Percentiles rank a stretch among this genome's conserved stretches.
Conservation (phyloP, 805 yeast genomes). For the Blastobotrys chiropterorum region DNA sequence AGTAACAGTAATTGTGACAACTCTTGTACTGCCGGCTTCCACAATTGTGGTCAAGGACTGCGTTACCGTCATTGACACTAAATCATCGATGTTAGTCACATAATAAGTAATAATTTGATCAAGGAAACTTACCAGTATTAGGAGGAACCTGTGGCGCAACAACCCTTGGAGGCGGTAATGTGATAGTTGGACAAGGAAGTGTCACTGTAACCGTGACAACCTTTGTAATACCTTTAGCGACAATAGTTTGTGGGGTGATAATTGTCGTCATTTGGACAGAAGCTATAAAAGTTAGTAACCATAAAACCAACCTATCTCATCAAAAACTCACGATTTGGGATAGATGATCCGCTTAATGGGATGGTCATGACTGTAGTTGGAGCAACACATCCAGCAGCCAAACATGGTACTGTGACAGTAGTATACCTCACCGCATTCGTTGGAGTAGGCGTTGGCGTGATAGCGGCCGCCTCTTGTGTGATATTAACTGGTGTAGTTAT, state of each 20-base stretch:
- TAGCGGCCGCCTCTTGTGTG: not conserved
- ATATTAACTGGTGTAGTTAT: not conserved
- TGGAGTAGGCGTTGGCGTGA: not conserved
- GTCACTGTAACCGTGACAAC: constrained; percentile 11
- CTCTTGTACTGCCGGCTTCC: not conserved
- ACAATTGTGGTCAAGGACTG: constrained; percentile 2
- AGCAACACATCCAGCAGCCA: not conserved
- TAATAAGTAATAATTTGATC: not conserved
- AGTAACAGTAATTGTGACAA: constrained; percentile 1
- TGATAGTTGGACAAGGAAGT: constrained; percentile 16
- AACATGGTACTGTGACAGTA: not conserved
- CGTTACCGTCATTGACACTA: constrained; percentile 3
- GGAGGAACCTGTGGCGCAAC: constrained; percentile 8
- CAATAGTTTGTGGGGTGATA: constrained; percentile 10
- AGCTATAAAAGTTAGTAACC: not conserved
- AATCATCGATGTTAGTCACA: too few relatives aligned
- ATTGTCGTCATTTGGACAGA: constrained; percentile 6
- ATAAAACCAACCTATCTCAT: not conserved
- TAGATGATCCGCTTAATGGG: not conserved
- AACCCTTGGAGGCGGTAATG: constrained; percentile 4
- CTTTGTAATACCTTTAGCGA: constrained; percentile 8
- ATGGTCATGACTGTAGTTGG: constrained; percentile 1
- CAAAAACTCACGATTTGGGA: not conserved
- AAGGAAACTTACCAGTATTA: constrained; percentile 5
- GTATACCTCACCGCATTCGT: not conserved